Evolutionary conservation across 768 basidiomycete genomes (phyloP), one percentile per base, ranked within the genome.

Genomic region (Lactifluus piperatus): DNA sequence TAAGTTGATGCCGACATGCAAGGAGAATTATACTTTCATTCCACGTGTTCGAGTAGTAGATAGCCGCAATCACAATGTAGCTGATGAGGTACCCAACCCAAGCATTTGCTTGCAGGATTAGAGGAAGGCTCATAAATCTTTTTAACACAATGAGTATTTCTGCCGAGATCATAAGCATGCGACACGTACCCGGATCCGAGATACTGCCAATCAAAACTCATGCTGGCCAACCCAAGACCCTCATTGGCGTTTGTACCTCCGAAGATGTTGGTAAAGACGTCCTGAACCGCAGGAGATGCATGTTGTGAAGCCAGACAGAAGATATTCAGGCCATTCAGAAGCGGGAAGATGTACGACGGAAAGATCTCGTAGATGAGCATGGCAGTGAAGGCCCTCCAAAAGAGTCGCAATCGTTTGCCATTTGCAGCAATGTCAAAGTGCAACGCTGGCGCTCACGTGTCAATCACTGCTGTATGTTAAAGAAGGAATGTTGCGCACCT

Each of bases 191-290:
- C 37, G 16, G 81, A 81, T 0, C 77, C 77, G 61, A 84, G 81
- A 62, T 83, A 83, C 60, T 83, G 81, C 83, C 83, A 88, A 64
- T 86, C 85, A 47, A 86, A 77, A n/a, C 81, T 80, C 43, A 87
- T 57, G 34, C 78, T 80, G 41, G 82, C 56, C 20, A 86, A 65
- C 0, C 85, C 85, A 41, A 87, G 72, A 0, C 84, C 85, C 68
- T 88, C 85, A 64, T 87, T 88, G 29, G 78, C 83, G 36, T 80
- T 75, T 3, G 79, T 72, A 5, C 86, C 86, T 29, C 86, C 86
- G 58, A 88, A 86, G 0, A 88, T 60, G 57, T 82, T 80, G 4
- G 83, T 84, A 65, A 85, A 77, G 16, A 79, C 66, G 59, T 81
- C 70, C 29, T 74, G 71, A 5, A 79, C 74, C 7, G 64, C 73